Conservation (phyloP, 345 rosid genomes). For the Pugionium dolabratum region DNA sequence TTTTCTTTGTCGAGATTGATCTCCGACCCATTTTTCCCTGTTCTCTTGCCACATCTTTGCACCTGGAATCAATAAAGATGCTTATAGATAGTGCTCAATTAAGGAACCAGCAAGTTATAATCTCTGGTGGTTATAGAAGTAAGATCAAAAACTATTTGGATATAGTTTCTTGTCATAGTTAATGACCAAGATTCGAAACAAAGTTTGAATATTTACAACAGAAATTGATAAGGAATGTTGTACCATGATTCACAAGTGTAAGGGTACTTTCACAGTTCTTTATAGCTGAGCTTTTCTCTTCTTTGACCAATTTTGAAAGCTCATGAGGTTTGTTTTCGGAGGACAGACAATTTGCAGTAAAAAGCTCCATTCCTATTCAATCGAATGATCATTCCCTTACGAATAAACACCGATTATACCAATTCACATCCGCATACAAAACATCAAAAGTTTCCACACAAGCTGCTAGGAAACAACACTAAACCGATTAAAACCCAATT, state of each 20-base stretch:
- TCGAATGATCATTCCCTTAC: slow-evolving; percentile 41
- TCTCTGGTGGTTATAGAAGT: slow-evolving; percentile 6
- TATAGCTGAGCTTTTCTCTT: slow-evolving; percentile 30
- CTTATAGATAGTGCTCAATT: slow-evolving; percentile 28
- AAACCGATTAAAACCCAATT: slow-evolving; percentile 13
- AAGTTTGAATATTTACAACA: neutral
- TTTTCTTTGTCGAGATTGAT: slow-evolving; percentile 49
- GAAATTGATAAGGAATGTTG: neutral
- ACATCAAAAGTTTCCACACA: slow-evolving; percentile 39
- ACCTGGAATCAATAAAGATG: slow-evolving; percentile 47
- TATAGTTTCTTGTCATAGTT: neutral
- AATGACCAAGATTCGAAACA: slow-evolving; percentile 1
- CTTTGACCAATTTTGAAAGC: slow-evolving; percentile 35
- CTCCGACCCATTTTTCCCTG: slow-evolving; percentile 80
- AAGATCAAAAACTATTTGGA: neutral
- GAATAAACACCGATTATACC: slow-evolving; percentile 25
- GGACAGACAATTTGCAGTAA: slow-evolving; percentile 34
- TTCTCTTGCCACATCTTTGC: slow-evolving; percentile 71
- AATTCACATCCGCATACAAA: slow-evolving; percentile 11
- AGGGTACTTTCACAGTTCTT: slow-evolving; percentile 23
- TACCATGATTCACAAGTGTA: slow-evolving; percentile 39
- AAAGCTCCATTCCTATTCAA: slow-evolving; percentile 37
- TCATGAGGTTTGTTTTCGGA: slow-evolving; percentile 40
- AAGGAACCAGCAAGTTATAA: slow-evolving; percentile 4
- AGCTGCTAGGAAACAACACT: slow-evolving; percentile 34